Conservation (phyloP, 108 stramenopile genomes). For the Poteriospumella lacustris region DNA sequence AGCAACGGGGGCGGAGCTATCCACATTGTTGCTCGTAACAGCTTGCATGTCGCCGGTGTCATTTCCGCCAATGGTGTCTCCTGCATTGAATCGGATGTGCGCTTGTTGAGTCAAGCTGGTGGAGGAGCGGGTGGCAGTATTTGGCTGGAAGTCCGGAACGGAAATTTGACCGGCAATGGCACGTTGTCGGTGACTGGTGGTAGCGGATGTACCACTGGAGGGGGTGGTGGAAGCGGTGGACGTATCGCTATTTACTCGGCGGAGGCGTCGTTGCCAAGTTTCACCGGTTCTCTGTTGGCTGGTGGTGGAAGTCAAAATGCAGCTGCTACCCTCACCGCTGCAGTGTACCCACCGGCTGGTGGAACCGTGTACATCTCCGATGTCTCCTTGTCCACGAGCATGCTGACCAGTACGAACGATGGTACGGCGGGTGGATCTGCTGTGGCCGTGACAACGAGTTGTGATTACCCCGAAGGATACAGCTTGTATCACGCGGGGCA, state of each 20-base stretch:
- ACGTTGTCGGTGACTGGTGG: not conserved
- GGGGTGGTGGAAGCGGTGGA: slow-evolving; percentile 23
- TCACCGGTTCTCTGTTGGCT: not conserved
- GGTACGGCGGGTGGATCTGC: too few species aligned
- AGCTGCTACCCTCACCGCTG: not conserved
- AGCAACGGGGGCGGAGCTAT: slow-evolving; percentile 11
- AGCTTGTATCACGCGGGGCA: too few species aligned
- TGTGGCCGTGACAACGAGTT: too few species aligned
- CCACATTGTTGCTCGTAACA: not conserved
- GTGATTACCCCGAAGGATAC: too few species aligned
- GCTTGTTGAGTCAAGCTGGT: not conserved
- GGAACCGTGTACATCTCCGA: not conserved
- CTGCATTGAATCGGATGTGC: not conserved
- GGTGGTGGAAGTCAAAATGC: not conserved
- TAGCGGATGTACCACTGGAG: not conserved
- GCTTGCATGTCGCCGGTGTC: not conserved
- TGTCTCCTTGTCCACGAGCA: too few species aligned
- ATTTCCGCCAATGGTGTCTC: not conserved
- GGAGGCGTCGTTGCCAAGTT: not conserved
- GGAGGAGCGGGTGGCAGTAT: slow-evolving; percentile 23
- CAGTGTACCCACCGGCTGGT: not conserved
- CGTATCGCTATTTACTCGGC: not conserved
- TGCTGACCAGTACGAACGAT: too few species aligned
- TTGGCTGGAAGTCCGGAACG: slow-evolving; percentile 4
- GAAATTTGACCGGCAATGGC: not conserved